These are phyloP conservation scores for Suillus paluster DNA, from an alignment of 768 basidiomycete genomes.

Conservation along the genomic window DNA sequence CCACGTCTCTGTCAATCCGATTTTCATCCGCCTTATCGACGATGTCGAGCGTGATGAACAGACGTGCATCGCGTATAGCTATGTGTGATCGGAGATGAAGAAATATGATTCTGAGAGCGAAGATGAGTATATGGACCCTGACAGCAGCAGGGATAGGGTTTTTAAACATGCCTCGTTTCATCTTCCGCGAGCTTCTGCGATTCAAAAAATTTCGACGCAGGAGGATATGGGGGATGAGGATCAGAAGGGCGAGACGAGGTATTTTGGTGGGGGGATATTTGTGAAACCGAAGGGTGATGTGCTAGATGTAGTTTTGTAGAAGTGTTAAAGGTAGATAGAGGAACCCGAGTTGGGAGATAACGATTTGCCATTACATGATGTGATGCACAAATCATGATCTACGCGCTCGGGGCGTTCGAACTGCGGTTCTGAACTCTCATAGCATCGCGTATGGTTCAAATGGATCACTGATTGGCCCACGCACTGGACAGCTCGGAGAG, in stretches of 20 bases:
- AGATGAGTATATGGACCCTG: background rate
- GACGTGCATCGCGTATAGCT: background rate
- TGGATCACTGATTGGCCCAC: too few species aligned
- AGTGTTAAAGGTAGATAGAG: too few species aligned
- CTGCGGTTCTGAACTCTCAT: too few species aligned
- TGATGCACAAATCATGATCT: too few species aligned
- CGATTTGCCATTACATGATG: too few species aligned
- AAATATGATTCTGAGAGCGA: background rate
- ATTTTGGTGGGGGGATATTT: background rate
- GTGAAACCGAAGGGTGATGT: background rate
- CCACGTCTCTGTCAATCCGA: background rate
- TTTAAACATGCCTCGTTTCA: background rate
- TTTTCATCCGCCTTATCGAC: background rate
- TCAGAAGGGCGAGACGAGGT: background rate
- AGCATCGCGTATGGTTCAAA: too few species aligned
- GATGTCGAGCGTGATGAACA: background rate
- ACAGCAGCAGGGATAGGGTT: background rate
- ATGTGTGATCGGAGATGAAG: background rate
- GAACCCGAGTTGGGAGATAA: too few species aligned
- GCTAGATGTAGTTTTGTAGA: background rate
- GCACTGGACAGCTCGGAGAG: too few species aligned
- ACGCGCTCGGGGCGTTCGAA: too few species aligned
- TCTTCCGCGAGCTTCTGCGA: background rate
- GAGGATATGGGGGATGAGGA: background rate
- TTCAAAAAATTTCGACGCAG: too few species aligned